Base-by-base conservation (phyloP, 345 rosid species). In the Turritis glabra region DNA sequence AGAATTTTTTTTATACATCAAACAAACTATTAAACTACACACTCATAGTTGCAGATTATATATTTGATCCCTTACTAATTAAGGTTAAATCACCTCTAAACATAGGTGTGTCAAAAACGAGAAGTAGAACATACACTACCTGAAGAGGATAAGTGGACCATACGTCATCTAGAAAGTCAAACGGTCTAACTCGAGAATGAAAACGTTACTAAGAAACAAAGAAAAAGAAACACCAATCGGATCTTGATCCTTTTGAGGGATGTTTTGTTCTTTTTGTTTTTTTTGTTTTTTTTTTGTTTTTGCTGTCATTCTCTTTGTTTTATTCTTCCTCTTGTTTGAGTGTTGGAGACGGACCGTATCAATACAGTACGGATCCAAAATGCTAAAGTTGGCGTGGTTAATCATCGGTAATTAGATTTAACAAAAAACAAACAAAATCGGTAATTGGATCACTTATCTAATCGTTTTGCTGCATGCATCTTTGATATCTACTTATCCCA, bases 301-400 rank as follows among this genome's bases (percentile, higher is more conserved):
- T 56, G 66, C 25, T 74, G 55, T 52, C 69, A 68, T 75, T 75
- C 79, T 75, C 79, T 75, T 63, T 72, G 62, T 72, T 41, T 32
- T 50, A 29, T 67, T 50, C 23, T 26, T 51, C 7, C 1, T 55
- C 60, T 66, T 68, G 17, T 60, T 68, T 75, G 74, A 68, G 63
- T 75, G 69, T 67, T 59, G 35, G 26, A 75, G 32, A 59, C 41
- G 79, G 62, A 75, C 62, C 79, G 73, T 67, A 75, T 75, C 61
- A 75, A n/a, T 75, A 58, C 29, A 3, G 67, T 74, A 66, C 73
- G 67, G 33, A n/a, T 33, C 57, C 7, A 33, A 67, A 27, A 22
- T 48, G 19, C 27, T 33, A n/a, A n/a, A n/a, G n/a, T n/a, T n/a
- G n/a, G n/a, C 12, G 51, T 37, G 5, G 19, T n/a, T 12, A 40